Percentiles rank a stretch among this genome's conserved stretches.
These are phyloP conservation scores for Termitomyces heimii DNA, from an alignment of 768 basidiomycete genomes.

Conservation along the genomic window DNA sequence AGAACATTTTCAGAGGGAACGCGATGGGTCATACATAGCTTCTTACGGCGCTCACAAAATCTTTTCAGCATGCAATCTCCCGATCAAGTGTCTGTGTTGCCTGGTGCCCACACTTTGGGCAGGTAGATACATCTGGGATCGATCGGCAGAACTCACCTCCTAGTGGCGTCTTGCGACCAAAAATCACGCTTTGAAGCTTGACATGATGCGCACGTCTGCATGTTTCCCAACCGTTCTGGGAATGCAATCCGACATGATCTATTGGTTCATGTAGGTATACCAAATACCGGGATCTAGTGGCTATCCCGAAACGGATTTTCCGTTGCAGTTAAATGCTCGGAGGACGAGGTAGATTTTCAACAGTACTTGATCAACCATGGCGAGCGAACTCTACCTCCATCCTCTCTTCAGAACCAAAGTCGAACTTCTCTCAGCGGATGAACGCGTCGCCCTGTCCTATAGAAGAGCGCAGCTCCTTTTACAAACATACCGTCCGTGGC, in stretches of 20 bases:
- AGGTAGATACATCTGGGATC: constrained; percentile 13
- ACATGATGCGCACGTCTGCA: constrained; percentile 15
- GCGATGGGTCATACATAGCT: constrained; percentile 7
- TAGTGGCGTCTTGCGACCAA: constrained; percentile 15
- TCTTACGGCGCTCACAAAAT: constrained; percentile 15
- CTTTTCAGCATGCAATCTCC: constrained; percentile 15
- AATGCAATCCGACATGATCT: constrained; percentile 16
- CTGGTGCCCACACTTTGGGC: constrained; percentile 14
- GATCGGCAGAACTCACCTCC: constrained; percentile 21
- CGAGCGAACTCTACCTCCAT: constrained; percentile 32
- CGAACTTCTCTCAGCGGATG: constrained; percentile 39
- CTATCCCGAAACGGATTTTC: constrained; percentile 14
- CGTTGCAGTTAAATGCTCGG: constrained; percentile 11
- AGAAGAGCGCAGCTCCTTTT: constrained; percentile 42
- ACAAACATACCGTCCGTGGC: constrained; percentile 39
- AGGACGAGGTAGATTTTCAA: not conserved
- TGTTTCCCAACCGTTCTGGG: constrained; percentile 15
- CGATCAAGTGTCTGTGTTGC: constrained; percentile 9
- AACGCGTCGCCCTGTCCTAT: constrained; percentile 44
- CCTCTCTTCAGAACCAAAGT: constrained; percentile 40
- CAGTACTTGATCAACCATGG: constrained; percentile 19
- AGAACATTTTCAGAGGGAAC: constrained; percentile 11
- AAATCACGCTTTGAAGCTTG: constrained; percentile 15
- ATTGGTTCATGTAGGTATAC: constrained; percentile 15
- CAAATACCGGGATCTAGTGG: constrained; percentile 11